phyloP scores from a whole-genome alignment of 2,329 filamentous ascomycete species.

The Microcera coccophila region DNA sequence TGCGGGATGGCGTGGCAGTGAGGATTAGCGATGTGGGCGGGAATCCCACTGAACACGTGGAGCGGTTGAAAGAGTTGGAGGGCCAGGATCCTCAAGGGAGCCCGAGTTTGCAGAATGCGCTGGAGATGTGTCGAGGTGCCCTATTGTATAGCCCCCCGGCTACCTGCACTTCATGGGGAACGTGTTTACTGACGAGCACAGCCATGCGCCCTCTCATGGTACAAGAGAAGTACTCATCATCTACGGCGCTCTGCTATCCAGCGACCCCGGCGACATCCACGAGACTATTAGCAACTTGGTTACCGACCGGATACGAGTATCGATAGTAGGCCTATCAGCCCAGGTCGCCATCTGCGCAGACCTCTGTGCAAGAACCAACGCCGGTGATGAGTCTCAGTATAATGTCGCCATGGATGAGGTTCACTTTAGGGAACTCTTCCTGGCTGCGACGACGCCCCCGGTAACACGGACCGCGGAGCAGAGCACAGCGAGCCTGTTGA shows the following conservation, averaged over 20 bases:
- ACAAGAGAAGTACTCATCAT: constrained; percentile 90
- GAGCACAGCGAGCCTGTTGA: constrained; percentile 65
- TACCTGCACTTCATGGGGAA: background rate
- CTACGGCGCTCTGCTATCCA: constrained; percentile 84
- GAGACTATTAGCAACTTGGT: constrained; percentile 78
- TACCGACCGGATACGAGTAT: constrained; percentile 78
- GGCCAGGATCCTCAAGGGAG: constrained; percentile 67
- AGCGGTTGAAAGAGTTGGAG: constrained; percentile 65
- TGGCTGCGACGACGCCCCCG: constrained; percentile 84
- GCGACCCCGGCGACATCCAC: constrained; percentile 93
- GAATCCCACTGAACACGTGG: constrained; percentile 84
- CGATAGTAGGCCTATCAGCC: constrained; percentile 84
- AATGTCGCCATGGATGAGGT: constrained; percentile 71
- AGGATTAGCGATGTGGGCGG: constrained; percentile 86
- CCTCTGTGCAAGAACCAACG: constrained; percentile 82
- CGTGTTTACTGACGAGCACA: constrained; percentile 29
- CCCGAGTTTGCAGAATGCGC: constrained; percentile 84
- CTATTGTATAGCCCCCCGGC: constrained; percentile 61
- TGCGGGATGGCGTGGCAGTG: constrained; percentile 86
- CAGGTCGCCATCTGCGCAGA: constrained; percentile 91
- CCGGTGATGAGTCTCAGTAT: constrained; percentile 71
- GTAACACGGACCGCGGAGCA: constrained; percentile 65
- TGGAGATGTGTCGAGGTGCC: constrained; percentile 90
- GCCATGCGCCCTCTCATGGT: constrained; percentile 87
- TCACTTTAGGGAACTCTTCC: constrained; percentile 84